Conservation (phyloP, 176 grass and related monocot species). For the Triticum urartu region DNA sequence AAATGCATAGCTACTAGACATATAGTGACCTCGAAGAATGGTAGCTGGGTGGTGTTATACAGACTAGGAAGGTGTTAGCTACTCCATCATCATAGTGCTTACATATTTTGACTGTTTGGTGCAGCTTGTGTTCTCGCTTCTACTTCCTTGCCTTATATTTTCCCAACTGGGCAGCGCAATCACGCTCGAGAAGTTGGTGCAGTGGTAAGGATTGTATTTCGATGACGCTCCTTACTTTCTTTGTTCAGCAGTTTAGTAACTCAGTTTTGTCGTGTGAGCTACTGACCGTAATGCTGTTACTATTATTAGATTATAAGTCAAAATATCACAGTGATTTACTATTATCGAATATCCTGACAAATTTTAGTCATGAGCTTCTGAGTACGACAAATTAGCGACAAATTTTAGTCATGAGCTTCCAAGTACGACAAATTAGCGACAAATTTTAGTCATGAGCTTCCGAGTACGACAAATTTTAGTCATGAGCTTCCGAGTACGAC, state of each 20-base stretch:
- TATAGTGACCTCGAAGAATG: neutral
- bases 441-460: neutral
- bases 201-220: slow-evolving; percentile 63
- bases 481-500: neutral
- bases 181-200: slow-evolving; percentile 70
- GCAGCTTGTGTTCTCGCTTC: slow-evolving; percentile 99
- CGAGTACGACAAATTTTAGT: neutral
- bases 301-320: neutral
- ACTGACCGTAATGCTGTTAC: neutral
- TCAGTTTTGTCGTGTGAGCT: neutral
- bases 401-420: too few species aligned
- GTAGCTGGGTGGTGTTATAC: slow-evolving; percentile 10
- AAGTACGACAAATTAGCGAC: too few species aligned
- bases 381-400: neutral
- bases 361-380: neutral
- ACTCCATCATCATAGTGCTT: neutral
- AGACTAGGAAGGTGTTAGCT: neutral
- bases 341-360: neutral
- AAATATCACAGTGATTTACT: neutral
- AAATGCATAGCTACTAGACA: neutral
- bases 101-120: slow-evolving; percentile 25
- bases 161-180: slow-evolving; percentile 90
- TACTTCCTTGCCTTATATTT: slow-evolving; percentile 98
- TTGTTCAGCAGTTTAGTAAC: neutral
- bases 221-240: neutral